Evolutionary conservation across 768 basidiomycete genomes (phyloP), one percentile per base, ranked within the genome.

Genomic region (Agrocybe chaxingu): DNA sequence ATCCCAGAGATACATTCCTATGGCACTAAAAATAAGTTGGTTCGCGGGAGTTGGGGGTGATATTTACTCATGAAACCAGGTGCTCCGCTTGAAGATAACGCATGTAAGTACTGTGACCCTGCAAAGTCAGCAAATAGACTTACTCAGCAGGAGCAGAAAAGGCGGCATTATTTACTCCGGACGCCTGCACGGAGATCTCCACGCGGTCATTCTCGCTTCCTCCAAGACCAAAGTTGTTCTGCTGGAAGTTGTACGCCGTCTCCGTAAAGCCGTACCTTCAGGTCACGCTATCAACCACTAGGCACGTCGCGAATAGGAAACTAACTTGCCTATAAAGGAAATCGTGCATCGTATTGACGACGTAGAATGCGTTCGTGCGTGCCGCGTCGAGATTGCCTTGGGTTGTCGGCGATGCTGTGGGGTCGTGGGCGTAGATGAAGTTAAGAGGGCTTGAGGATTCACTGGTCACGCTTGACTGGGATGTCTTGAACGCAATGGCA

Each of bases 341-440:
- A 59, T 84, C 82, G 62, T 85, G 82, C 54, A 80, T 69, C 47
- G 71, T 69, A 70, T 85, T 85, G 62, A 77, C 74, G 39, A 82
- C 62, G 65, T 81, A 85, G 68, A 84, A 84, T 7, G 70, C 70
- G 54, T 78, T 78, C 7, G 74, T 74, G 13, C 75, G 68, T 2
- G 80, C 81, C 16, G 81, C 75, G 47, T 80, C 70, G 46, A 78
- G 57, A 63, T 84, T 82, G 42, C 43, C 72, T 1, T 56, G 31
- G 45, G 46, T 71, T 4, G 64, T 76, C 24, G 72, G 81, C 2
- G 64, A 63, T 9, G 51, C 40, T 30, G 24, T 62, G 32, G 68
- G 54, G 59, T 69, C 55, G 42, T 70, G 68, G 2, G 62, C 53
- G 57, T 67, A 76, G 56, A 62, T 62, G 65, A 78, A 80, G 43